Conservation (phyloP, 2,329 filamentous ascomycete genomes). For the Curvularia eragrostidis region DNA sequence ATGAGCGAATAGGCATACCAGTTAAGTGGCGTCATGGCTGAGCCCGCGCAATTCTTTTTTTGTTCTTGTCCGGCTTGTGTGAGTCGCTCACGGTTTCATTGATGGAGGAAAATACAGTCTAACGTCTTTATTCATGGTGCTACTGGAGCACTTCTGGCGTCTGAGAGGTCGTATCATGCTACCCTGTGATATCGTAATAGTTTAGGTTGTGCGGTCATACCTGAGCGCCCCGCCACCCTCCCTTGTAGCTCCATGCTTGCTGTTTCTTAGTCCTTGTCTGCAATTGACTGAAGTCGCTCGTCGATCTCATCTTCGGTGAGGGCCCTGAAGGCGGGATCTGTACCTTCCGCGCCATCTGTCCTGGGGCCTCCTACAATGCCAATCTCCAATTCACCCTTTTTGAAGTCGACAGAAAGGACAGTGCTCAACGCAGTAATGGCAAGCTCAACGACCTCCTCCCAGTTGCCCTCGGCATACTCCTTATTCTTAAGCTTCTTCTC, state of each 20-base stretch:
- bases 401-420: constrained; percentile 98
- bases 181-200: constrained; percentile 36
- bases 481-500: constrained; percentile 99
- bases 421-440: constrained; percentile 95
- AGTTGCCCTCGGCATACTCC: constrained; percentile 87
- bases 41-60: constrained; percentile 24
- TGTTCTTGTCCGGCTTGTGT: constrained; percentile 19
- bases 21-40: constrained; percentile 45
- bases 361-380: constrained; percentile 92
- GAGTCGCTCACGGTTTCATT: constrained; percentile 42
- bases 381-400: constrained; percentile 98
- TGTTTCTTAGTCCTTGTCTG: constrained; percentile 86
- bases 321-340: constrained; percentile 79
- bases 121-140: constrained; percentile 43
- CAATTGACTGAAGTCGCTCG: constrained; percentile 95
- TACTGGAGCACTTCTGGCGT: constrained; percentile 36
- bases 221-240: constrained; percentile 34
- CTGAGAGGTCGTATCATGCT: constrained; percentile 38
- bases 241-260: constrained; percentile 27
- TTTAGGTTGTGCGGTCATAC: constrained; percentile 29
- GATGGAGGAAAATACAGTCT: constrained; percentile 43
- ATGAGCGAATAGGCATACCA: constrained; percentile 44
- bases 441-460: constrained; percentile 97
- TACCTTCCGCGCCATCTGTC: constrained; percentile 81
- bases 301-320: constrained; percentile 98